These are phyloP conservation scores for Blastocystis sp. DNA, from an alignment of 352 stramenopile species.

Conservation along the genomic window DNA sequence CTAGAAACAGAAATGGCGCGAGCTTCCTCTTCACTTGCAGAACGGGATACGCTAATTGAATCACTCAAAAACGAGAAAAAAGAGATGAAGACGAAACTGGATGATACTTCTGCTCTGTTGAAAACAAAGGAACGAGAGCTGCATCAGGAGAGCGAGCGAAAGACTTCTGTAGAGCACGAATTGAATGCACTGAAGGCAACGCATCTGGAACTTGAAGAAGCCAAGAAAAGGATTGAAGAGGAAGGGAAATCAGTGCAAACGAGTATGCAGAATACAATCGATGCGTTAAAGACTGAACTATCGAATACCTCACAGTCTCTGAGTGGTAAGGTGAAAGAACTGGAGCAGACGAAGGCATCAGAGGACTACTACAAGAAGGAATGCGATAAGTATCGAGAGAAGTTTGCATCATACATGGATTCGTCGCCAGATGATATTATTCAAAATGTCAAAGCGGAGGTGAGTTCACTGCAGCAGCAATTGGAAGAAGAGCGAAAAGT, in stretches of 20 bases:
- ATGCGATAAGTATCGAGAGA: conserved; percentile 7
- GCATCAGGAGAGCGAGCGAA: neutral
- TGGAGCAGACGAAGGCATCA: neutral
- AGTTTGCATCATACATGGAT: conserved; percentile 24
- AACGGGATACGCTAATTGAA: neutral
- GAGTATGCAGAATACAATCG: neutral
- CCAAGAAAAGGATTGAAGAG: neutral
- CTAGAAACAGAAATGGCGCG: neutral
- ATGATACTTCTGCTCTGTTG: neutral
- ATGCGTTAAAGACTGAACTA: neutral
- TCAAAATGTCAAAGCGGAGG: conserved; percentile 3
- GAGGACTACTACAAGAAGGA: conserved; percentile 26
- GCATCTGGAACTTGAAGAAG: neutral
- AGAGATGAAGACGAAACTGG: conserved; percentile 13
- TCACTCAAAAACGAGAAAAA: neutral
- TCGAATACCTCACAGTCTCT: neutral
- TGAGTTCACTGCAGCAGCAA: conserved; percentile 7
- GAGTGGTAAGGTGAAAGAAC: neutral
- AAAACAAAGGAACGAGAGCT: neutral
- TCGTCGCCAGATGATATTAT: conserved; percentile 44
- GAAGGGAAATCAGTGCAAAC: neutral
- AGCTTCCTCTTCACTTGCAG: neutral
- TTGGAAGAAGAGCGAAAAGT: neutral
- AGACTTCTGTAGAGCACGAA: neutral
- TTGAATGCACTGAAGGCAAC: neutral